Base-by-base conservation (phyloP, 2,329 filamentous ascomycete species). In the Leptographium galeiforme region DNA sequence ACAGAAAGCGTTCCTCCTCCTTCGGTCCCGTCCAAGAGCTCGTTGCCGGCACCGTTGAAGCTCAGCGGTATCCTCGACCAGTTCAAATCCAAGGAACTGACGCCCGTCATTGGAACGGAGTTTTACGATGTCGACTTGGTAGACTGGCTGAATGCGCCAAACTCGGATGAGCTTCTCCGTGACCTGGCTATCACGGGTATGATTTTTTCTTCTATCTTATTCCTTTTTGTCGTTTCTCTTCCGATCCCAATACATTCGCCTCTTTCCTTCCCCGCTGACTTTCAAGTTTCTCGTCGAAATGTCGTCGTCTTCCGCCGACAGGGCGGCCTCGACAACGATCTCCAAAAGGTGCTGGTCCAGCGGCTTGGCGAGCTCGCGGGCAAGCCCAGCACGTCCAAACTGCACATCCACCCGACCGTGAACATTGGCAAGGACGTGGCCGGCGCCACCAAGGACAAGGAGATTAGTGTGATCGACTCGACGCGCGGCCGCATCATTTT, bases 151-250 rank as follows among this genome's bases (percentile, higher is more conserved):
- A 69, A 76, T 13, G 73, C 74, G 2, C 65, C 72, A 0, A 75
- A 82, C 54, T 64, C 74, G 0, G 78, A 84, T 45, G 72, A 76
- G 34, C 63, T 80, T 2, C 65, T 84, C 25, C 72, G 75, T 1
- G 81, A 84, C 58, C 68, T 85, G 1, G 81, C 77, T 16, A 77
- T 83, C 52, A 81, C 76, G 0, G 74, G 78, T 80, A 65, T 54
- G 66, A n/a, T n/a, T 57, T 7, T 8, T 16, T 6, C 14, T 14
- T 14, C n/a, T 25, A 16, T n/a, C 19, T 45, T 2, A 11, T 41
- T 16, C 40, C 16, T 11, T n/a, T 8, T 38, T 38, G 4, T 38
- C 6, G 10, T 38, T 38, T 14, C 36, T 38, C 36, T 38, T 38
- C 14, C 14, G 10, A 2, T 7, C 4, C 36, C 7, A 4, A 4